Evolutionary conservation across 257 asterid genomes (phyloP).

Genomic region (Plantago major): DNA sequence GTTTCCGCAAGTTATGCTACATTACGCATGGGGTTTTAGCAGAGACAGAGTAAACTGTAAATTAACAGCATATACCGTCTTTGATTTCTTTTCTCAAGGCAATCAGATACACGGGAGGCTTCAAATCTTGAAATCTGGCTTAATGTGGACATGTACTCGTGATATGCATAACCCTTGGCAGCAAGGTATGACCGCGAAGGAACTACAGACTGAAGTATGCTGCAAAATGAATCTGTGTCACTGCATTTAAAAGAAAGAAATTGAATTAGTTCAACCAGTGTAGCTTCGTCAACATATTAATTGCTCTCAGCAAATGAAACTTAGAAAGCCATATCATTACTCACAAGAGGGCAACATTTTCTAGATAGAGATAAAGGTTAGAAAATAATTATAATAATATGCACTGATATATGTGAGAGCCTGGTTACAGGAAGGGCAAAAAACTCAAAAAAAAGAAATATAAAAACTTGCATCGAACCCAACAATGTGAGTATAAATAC

Average conservation of each 20-base stretch:
- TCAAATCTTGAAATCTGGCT: constrained; percentile 81
- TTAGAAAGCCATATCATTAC: not conserved
- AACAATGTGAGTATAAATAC: not conserved
- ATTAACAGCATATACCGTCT: constrained; percentile 51
- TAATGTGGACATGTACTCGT: constrained; percentile 74
- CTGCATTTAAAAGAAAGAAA: constrained; percentile 34
- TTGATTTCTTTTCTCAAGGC: constrained; percentile 29
- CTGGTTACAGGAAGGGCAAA: too few relatives aligned
- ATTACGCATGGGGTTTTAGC: not conserved
- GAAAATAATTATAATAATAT: too few relatives aligned
- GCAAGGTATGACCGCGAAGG: constrained; percentile 55
- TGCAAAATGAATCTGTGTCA: constrained; percentile 31
- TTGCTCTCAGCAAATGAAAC: not conserved
- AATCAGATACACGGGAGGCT: constrained; percentile 45
- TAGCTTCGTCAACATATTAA: not conserved
- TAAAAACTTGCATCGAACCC: too few relatives aligned
- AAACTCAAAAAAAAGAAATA: too few relatives aligned
- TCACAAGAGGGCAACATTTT: not conserved
- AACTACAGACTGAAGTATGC: constrained; percentile 51
- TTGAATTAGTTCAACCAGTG: constrained; percentile 11
- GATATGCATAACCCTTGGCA: constrained; percentile 59
- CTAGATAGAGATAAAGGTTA: too few relatives aligned
- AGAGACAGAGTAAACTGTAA: constrained; percentile 14
- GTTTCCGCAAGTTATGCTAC: too few relatives aligned
- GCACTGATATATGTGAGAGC: too few relatives aligned